Base-by-base conservation (phyloP, 2,329 filamentous ascomycete genomes). In the Metarhizium brunneum region DNA sequence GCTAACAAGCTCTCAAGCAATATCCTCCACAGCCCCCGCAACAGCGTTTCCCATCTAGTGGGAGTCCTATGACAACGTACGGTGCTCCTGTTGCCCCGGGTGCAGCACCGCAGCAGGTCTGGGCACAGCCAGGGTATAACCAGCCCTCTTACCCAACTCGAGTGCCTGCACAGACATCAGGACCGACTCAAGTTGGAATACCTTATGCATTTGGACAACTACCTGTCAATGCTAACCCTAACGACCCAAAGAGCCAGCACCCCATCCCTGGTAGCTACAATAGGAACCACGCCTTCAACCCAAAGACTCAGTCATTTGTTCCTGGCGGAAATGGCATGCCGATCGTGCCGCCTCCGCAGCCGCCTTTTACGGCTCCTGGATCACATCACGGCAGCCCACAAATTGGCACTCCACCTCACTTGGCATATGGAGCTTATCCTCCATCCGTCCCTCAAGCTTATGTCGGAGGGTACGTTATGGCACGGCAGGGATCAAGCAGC, bases 221-320 rank as follows among this genome's bases (percentile, higher is more conserved):
- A 50, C 87, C 89, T 4, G 82, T 78, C 18, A 83, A 88, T 59
- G 77, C 80, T 53, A 85, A 85, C 51, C 84, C 88, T 30, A 79
- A 87, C 58, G 88, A 88, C 63, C 82, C 85, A 8, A 85, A 88
- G 69, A 83, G 81, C 56, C 87, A 91, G 66, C 90, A 96, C 67
- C 88, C 90, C 6, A 84, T 95, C 56, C 89, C 90, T 14, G 90
- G 90, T 40, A 94, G 87, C 71, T 95, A 83, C 62, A 90, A 88
- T 66, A 81, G 91, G 56, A 73, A 72, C 53, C 89, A 90, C 63
- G 84, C 87, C 13, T 96, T 97, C 74, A 96, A 96, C 66, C 92
- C 92, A 1, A 92, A 95, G 73, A 96, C 89, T 16, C 89, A 95
- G 66, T 88, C 92, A 0, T 96, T 97, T 69, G 83, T 96, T 29